A percentile compares a stretch with the other conserved stretches of the same genome.
These are phyloP conservation scores for Phytophthora syringae DNA, from an alignment of 352 stramenopile species.

Conservation along the genomic window DNA sequence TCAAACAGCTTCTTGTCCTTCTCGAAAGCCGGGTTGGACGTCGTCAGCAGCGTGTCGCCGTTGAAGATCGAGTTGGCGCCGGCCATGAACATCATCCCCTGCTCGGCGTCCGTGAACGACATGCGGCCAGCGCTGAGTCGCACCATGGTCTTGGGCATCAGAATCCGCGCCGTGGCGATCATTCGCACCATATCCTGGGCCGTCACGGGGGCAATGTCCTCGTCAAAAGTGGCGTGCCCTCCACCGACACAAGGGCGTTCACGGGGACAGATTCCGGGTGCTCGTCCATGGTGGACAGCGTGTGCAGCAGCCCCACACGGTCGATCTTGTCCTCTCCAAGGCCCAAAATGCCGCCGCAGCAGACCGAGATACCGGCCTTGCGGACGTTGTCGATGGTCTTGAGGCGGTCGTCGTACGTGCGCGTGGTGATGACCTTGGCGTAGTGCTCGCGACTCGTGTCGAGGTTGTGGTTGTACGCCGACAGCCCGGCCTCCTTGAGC, in stretches of 20 bases:
- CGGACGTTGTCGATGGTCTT: slow-evolving; percentile 97
- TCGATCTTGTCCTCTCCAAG: slow-evolving; percentile 96
- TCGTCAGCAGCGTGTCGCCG: slow-evolving; percentile 97
- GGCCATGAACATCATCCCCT: slow-evolving; percentile 97
- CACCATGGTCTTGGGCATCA: slow-evolving; percentile 98
- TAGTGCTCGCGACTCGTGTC: slow-evolving; percentile 98
- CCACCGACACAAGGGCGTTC: slow-evolving; percentile 96
- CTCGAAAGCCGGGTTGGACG: slow-evolving; percentile 96
- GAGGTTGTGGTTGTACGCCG: slow-evolving; percentile 99
- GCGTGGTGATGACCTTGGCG: slow-evolving; percentile 96
- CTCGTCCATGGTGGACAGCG: slow-evolving; percentile 94
- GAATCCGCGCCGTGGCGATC: slow-evolving; percentile 96
- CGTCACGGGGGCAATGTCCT: slow-evolving; percentile 88
- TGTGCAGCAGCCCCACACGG: slow-evolving; percentile 95
- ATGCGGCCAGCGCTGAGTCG: slow-evolving; percentile 96
- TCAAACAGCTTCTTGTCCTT: slow-evolving; percentile 95
- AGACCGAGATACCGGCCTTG: slow-evolving; percentile 97
- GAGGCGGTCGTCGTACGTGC: slow-evolving; percentile 97
- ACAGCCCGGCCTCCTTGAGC: slow-evolving; percentile 97
- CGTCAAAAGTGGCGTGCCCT: slow-evolving; percentile 95
- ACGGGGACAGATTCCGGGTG: slow-evolving; percentile 98
- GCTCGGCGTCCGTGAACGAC: slow-evolving; percentile 96
- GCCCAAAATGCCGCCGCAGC: slow-evolving; percentile 97
- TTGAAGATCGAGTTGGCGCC: slow-evolving; percentile 99
- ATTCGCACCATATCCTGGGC: slow-evolving; percentile 98